Evolutionary conservation across 176 grass and related monocot species (phyloP), one percentile per base, ranked within the genome.

Genomic region (Musa itinerans): DNA sequence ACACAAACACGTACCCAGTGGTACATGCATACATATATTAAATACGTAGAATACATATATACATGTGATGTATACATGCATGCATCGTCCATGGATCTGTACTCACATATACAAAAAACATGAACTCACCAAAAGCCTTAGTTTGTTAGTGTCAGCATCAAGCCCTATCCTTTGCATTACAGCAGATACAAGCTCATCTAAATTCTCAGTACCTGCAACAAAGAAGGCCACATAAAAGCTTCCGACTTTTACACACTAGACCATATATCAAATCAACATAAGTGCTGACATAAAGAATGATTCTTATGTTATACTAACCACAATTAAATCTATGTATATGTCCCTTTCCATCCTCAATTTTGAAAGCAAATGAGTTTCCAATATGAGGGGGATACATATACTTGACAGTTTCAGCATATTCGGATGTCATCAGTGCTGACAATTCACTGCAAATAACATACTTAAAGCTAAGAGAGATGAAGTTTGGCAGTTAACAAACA

Each of bases 361-460:
- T 99, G 74, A 94, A 99, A 68, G 91, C 10, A 87, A 99, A 94
- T 54, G 91, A 88, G 85, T 92, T 92, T 77, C 95, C 88, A 78
- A 89, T 64, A 71, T 79, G 79, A 79, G 95, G 81, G 26, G 86
- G 82, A 24, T 92, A 91, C 43, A 82, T 84, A 63, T 81, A 80
- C 54, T 81, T 87, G 66, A 73, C 87, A 52, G 86, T 85, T 79
- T 99, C 88, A 76, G 85, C 73, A 68, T 80, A 79, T 71, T 99
- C 95, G 63, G 90, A 94, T 10, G 83, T 55, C 84, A 99, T 84
- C 74, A 89, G 80, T 70, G 88, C 86, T 25, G 95, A 94, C 52
- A 81, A 78, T 81, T 99, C 95, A 14, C 95, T 99, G 14, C 5
- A 21, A 82, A 78, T 8, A 55, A 69, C 54, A 76, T 13, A 54